These are phyloP conservation scores for Lanmaoa rubissima DNA, from an alignment of 768 basidiomycete species.

Conservation along the genomic window DNA sequence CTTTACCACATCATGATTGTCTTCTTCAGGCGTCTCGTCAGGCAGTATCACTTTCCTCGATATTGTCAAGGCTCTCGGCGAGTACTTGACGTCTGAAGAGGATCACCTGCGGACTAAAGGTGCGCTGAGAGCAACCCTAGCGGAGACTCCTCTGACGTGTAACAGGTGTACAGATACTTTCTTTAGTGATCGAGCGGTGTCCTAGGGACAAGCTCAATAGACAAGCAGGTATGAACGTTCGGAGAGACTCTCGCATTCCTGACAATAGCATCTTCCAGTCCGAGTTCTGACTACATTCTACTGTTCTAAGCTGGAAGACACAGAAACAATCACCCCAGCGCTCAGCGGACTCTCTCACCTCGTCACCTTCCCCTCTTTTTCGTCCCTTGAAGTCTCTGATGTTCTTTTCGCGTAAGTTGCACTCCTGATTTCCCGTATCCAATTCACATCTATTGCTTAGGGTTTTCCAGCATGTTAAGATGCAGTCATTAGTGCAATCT, in stretches of 20 bases:
- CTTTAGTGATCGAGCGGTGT: constrained; percentile 61
- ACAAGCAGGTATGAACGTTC: constrained; percentile 65
- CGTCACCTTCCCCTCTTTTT: constrained; percentile 59
- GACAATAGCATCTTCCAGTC: constrained; percentile 45
- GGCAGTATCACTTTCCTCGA: constrained; percentile 63
- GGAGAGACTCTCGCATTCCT: neutral
- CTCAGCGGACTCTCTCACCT: constrained; percentile 73
- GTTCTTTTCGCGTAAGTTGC: constrained; percentile 56
- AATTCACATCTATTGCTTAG: constrained; percentile 38
- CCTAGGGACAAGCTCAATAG: constrained; percentile 66
- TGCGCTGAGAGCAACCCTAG: constrained; percentile 28
- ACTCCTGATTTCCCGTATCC: neutral
- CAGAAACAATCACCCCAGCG: constrained; percentile 79
- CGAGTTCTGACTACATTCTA: constrained; percentile 83
- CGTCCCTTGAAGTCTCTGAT: constrained; percentile 59
- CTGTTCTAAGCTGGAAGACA: constrained; percentile 82
- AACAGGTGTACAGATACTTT: constrained; percentile 82
- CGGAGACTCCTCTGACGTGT: neutral
- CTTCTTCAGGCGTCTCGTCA: constrained; percentile 46
- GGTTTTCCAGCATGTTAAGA: constrained; percentile 73
- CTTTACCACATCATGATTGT: neutral
- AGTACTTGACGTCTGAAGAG: constrained; percentile 86
- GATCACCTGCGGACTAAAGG: constrained; percentile 78
- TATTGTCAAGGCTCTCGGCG: constrained; percentile 83
- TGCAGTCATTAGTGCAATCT: constrained; percentile 79